Base-by-base conservation (phyloP, 208 protist genomes). In the Acanthamoeba culbertsoni region DNA sequence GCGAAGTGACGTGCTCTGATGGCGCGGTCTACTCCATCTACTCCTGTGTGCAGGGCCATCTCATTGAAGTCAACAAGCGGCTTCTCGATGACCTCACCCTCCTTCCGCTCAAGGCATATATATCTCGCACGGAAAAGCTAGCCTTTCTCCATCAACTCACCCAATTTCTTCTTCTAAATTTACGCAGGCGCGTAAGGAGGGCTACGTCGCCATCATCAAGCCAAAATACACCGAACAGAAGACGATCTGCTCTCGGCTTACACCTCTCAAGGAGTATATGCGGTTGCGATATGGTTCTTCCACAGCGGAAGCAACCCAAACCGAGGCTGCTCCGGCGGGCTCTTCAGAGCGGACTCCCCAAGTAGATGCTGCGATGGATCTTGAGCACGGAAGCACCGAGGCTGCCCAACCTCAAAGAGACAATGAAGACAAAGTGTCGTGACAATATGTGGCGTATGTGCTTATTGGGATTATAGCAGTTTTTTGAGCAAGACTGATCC, bases 1-100 rank as follows among this genome's bases (percentile, higher is more conserved):
- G 86, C 63, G 42, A 55, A 28, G 59, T 92, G 59, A 92, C 86
- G n/a, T 92, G 86, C 86, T 53, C 42, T 20, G 86, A 92, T 40
- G 86, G 86, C n/a, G 77, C 16, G 43, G 42, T 12, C 20, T 92
- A 92, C 63, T 33, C 86, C 14, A 14, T 92, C 18, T 4, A 0
- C 10, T 3, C 86, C 12, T 92, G 86, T 33, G 86, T 92, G 62
- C 26, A 42, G 35, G 86, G 59, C 26, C 86, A 59, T n/a, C 86
- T 92, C 40, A 71, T 92, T 31, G 86, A 92, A 35, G 40, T 92
- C 53, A 92, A 92, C 86, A 55, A 45, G 46, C 53, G 63, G 14
- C 86, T 92, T 12, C 18, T 51, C 59, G 43, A 48, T 1, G 62
- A 71, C 20, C 86, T 33, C 18, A 63, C 86, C 8, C 86, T 92